phyloP scores from a whole-genome alignment of 768 basidiomycete genomes.

The Tylopilus balloui region DNA sequence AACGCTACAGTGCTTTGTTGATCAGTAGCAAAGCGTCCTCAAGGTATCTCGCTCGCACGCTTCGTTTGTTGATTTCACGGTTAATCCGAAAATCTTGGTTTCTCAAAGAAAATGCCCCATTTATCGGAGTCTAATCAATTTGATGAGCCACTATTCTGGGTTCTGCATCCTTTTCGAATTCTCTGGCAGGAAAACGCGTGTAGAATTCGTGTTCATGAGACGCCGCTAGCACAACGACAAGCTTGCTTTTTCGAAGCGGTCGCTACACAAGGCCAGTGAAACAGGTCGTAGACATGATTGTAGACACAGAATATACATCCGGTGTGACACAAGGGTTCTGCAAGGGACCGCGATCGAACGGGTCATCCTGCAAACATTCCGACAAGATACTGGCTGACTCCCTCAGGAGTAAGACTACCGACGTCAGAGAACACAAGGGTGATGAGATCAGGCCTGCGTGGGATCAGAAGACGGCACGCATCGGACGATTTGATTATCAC shows the following conservation, averaged over 20 bases:
- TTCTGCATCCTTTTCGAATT: constrained; percentile 7
- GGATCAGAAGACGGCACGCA: constrained; percentile 22
- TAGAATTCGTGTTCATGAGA: constrained; percentile 12
- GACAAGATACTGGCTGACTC: constrained; percentile 92
- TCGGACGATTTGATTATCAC: constrained; percentile 35
- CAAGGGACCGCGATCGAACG: constrained; percentile 9
- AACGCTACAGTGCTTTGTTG: neutral
- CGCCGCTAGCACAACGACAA: constrained; percentile 7
- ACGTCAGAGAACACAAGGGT: constrained; percentile 93
- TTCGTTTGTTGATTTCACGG: constrained; percentile 13
- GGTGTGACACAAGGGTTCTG: neutral
- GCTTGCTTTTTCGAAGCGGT: constrained; percentile 6
- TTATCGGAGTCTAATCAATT: constrained; percentile 19
- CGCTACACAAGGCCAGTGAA: constrained; percentile 5
- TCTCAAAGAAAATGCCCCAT: constrained; percentile 14
- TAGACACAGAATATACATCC: constrained; percentile 9
- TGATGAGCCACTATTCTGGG: constrained; percentile 22
- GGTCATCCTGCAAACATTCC: constrained; percentile 82
- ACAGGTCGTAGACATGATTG: constrained; percentile 20
- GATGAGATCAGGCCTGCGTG: constrained; percentile 79
- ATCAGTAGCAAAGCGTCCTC: constrained; percentile 2
- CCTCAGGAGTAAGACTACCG: constrained; percentile 87
- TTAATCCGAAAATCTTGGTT: constrained; percentile 25
- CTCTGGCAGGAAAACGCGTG: constrained; percentile 21
- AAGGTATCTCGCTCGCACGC: neutral